Percentiles rank a stretch among this genome's conserved stretches.
Evolutionary conservation across 345 rosid species (phyloP).

Genomic region (Turritis glabra): DNA sequence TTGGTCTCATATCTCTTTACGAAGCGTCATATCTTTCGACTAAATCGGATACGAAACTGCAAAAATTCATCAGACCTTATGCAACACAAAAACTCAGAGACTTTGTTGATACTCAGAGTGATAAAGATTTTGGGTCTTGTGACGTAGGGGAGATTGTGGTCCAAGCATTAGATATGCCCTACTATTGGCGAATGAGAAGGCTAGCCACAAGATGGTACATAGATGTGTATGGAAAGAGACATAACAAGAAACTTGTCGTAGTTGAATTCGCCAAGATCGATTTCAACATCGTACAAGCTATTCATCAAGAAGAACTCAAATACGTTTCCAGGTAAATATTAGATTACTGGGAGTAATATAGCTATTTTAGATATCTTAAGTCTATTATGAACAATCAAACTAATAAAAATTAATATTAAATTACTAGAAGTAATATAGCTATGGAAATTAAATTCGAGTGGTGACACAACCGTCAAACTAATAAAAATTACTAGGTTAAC

Average conservation of each 20-base stretch:
- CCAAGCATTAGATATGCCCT: constrained; percentile 32
- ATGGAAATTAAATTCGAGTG: no score
- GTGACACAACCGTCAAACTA: no score
- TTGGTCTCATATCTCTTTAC: constrained; percentile 42
- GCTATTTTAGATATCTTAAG: neutral
- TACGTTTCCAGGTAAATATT: constrained; percentile 22
- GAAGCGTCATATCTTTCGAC: constrained; percentile 40
- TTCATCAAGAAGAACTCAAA: constrained; percentile 39
- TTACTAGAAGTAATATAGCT: no score
- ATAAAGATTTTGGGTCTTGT: neutral
- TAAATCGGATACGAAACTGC: no score
- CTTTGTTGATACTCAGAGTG: neutral
- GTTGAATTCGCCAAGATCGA: constrained; percentile 35
- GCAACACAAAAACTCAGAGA: constrained; percentile 29
- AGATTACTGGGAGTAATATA: neutral
- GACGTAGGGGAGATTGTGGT: constrained; percentile 16
- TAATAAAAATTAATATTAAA: no score
- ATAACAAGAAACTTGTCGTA: constrained; percentile 13
- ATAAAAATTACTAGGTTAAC: no score
- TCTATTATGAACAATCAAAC: no score
- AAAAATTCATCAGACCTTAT: constrained; percentile 41
- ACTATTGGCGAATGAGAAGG: constrained; percentile 31
- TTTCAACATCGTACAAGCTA: constrained; percentile 39
- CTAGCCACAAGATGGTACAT: constrained; percentile 34
- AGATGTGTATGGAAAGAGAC: constrained; percentile 28